Evolutionary conservation across 176 grass and related monocot species (phyloP).

Genomic region (Juncus effusus): DNA sequence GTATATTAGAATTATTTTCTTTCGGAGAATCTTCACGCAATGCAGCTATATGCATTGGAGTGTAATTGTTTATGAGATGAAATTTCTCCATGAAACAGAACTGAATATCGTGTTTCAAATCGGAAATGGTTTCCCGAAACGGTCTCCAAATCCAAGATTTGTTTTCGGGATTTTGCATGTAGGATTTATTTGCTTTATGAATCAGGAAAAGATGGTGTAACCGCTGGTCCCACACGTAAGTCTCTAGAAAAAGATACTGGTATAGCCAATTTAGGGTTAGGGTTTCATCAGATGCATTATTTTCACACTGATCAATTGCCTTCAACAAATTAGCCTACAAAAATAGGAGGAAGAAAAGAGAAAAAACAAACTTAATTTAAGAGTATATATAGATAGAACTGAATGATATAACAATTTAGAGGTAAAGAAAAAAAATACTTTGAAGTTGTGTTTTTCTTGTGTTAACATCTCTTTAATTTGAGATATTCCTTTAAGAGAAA

Average conservation of each 20-base stretch:
- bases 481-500: too few species aligned
- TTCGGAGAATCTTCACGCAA: constrained; percentile 30
- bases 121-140: constrained; percentile 34
- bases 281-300: constrained; percentile 31
- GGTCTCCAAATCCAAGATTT: constrained; percentile 48
- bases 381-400: too few species aligned
- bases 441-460: constrained; percentile 30
- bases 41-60: constrained; percentile 40
- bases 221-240: constrained; percentile 58
- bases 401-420: too few species aligned
- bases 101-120: constrained; percentile 44
- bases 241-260: constrained; percentile 56
- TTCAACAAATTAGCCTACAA: constrained; percentile 44
- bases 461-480: too few species aligned
- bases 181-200: constrained; percentile 23
- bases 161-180: constrained; percentile 12
- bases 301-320: constrained; percentile 29
- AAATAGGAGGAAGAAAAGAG: constrained; percentile 11
- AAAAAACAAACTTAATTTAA: not conserved
- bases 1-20: constrained; percentile 16
- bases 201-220: constrained; percentile 44
- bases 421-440: constrained; percentile 24
- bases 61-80: constrained; percentile 50
- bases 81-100: constrained; percentile 43
- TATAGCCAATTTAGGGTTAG: constrained; percentile 62